phyloP scores from a whole-genome alignment of 2,329 filamentous ascomycete species.

The Arachnomyces sp. region DNA sequence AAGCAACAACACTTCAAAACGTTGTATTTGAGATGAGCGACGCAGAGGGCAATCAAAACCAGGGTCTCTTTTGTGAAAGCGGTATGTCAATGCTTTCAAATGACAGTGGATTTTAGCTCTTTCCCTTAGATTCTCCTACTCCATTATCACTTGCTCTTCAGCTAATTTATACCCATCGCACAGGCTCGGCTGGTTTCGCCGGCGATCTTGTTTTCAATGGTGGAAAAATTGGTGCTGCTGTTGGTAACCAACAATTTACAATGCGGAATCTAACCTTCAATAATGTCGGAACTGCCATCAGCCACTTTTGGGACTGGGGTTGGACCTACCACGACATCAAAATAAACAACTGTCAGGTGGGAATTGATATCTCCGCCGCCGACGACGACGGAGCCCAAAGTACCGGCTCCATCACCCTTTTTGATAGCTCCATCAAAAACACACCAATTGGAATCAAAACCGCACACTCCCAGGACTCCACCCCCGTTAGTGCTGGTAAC shows the following conservation, averaged over 20 bases:
- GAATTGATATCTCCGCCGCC: slow-evolving; percentile 40
- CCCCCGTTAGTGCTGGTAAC: slow-evolving; percentile 40
- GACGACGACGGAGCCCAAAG: slow-evolving; percentile 34
- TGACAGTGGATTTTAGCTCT: too few relatives aligned
- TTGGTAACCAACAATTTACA: slow-evolving; percentile 58
- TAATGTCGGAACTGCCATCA: slow-evolving; percentile 45
- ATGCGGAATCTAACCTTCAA: slow-evolving; percentile 47
- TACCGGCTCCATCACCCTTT: slow-evolving; percentile 47
- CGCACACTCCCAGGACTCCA: slow-evolving; percentile 31
- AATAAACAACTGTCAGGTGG: slow-evolving; percentile 45
- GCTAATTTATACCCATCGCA: background rate
- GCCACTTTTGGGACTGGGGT: slow-evolving; percentile 52
- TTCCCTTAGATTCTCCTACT: too few relatives aligned
- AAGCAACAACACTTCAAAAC: slow-evolving; percentile 51
- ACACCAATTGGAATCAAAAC: slow-evolving; percentile 44
- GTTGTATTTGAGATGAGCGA: slow-evolving; percentile 49
- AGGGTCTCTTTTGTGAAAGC: slow-evolving; percentile 50
- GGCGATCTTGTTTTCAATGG: slow-evolving; percentile 53
- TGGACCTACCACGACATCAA: slow-evolving; percentile 46
- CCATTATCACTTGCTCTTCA: background rate
- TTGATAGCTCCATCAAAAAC: slow-evolving; percentile 47
- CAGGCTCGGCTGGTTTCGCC: slow-evolving; percentile 41
- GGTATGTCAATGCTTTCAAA: slow-evolving; percentile 15
- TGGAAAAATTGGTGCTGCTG: slow-evolving; percentile 48
- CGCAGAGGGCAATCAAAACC: slow-evolving; percentile 37